phyloP scores from a whole-genome alignment of 2,329 filamentous ascomycete species.

The Nannizziopsis arthrosporioides region DNA sequence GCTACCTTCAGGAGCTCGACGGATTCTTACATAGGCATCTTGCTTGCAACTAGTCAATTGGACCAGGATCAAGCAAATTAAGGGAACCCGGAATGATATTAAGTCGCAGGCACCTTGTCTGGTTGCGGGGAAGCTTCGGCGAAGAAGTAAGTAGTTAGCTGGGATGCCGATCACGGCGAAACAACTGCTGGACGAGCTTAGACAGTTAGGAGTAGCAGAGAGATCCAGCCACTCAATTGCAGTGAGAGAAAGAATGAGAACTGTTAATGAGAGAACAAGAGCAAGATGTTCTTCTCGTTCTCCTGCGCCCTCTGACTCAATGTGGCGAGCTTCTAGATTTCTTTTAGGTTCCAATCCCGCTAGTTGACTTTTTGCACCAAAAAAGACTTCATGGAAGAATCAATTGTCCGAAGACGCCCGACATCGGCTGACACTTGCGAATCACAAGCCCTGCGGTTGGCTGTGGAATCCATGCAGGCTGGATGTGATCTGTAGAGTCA shows the following conservation, averaged over 20 bases:
- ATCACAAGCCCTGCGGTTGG: no score
- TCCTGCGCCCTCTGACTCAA: not conserved
- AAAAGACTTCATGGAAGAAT: not conserved
- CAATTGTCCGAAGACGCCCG: no score
- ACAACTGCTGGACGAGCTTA: not conserved
- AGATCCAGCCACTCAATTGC: no score
- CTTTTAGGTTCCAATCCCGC: no score
- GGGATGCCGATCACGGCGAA: not conserved
- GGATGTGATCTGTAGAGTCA: no score
- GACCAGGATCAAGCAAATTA: not conserved
- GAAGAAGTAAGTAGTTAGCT: not conserved
- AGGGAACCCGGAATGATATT: not conserved
- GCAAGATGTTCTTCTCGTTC: not conserved
- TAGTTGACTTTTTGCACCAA: not conserved
- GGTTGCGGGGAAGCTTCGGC: conserved; percentile 1
- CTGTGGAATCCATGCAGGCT: no score
- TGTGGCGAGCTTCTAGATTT: not conserved
- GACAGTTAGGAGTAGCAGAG: not conserved
- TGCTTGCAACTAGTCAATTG: not conserved
- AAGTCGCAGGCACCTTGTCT: not conserved
- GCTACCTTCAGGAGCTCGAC: not conserved
- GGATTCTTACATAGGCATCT: conserved; percentile 17
- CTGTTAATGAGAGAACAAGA: no score
- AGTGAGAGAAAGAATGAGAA: no score
- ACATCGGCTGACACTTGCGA: no score